Evolutionary conservation across 129 eudicot genomes (phyloP).

Genomic region (Pulicaria dysenterica): DNA sequence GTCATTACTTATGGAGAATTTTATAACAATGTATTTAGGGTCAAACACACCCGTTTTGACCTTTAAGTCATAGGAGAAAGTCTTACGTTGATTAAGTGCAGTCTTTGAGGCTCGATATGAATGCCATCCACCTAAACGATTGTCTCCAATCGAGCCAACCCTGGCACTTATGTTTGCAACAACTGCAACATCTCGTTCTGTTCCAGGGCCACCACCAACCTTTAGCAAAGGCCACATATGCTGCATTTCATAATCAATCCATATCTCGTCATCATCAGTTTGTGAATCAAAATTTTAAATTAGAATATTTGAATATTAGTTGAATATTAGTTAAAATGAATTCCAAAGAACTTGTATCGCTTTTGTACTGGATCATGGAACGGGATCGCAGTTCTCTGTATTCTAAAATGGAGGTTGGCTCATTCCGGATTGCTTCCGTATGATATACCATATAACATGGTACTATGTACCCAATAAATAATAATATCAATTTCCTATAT

Average conservation of each 20-base stretch:
- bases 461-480: no score
- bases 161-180: constrained; percentile 96
- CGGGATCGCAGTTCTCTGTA: no score
- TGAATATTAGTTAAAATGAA: no score
- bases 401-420: no score
- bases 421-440: no score
- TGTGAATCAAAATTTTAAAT: background rate
- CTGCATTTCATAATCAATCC: constrained; percentile 40
- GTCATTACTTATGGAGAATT: no score
- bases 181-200: constrained; percentile 67
- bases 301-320: no score
- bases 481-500: no score
- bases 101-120: constrained; percentile 91
- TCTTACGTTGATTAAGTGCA: constrained; percentile 85
- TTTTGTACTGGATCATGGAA: no score
- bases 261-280: background rate
- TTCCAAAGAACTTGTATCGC: no score
- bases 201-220: constrained; percentile 76
- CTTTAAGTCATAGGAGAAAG: constrained; percentile 10
- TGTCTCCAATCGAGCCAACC: constrained; percentile 92
- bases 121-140: constrained; percentile 93
- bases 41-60: background rate
- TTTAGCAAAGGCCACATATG: constrained; percentile 99
- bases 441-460: no score
- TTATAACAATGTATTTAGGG: background rate